phyloP scores from a whole-genome alignment of 2,329 filamentous ascomycete species.

The Colletotrichum nymphaeae region DNA sequence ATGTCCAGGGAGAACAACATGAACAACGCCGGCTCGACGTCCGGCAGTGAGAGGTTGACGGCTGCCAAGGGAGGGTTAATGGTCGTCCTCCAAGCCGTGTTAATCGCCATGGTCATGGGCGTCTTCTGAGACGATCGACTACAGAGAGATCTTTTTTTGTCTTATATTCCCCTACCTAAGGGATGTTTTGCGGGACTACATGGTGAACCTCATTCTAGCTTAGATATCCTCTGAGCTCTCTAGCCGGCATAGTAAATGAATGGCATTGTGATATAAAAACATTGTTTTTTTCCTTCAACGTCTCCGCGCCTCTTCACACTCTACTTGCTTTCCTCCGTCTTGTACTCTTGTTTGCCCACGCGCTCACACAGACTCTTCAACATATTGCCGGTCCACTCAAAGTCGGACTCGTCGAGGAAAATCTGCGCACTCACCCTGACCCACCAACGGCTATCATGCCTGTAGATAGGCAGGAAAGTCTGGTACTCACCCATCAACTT shows the following conservation, averaged over 20 bases:
- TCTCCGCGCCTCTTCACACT: too few species aligned
- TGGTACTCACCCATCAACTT: slow-evolving; percentile 69
- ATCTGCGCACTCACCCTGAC: slow-evolving; percentile 82
- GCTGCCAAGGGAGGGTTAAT: slow-evolving; percentile 20
- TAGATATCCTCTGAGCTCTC: slow-evolving; percentile 23
- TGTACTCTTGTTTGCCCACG: slow-evolving; percentile 43
- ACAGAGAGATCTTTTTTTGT: neutral
- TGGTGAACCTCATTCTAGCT: slow-evolving; percentile 7
- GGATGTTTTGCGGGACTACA: neutral
- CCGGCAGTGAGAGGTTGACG: slow-evolving; percentile 13
- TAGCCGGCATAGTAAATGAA: slow-evolving; percentile 33
- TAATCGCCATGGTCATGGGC: slow-evolving; percentile 26
- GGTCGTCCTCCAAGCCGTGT: slow-evolving; percentile 11
- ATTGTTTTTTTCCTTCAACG: neutral
- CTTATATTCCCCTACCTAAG: neutral
- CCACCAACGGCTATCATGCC: slow-evolving; percentile 74
- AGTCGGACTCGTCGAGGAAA: slow-evolving; percentile 85
- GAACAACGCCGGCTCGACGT: slow-evolving; percentile 25
- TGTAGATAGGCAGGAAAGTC: slow-evolving; percentile 77
- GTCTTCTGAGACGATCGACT: slow-evolving; percentile 29
- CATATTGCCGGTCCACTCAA: slow-evolving; percentile 73
- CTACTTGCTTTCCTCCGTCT: neutral
- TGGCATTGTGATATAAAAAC: slow-evolving; percentile 12
- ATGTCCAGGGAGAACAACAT: slow-evolving; percentile 28
- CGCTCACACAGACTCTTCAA: slow-evolving; percentile 63